A percentile compares a stretch with the other conserved stretches of the same genome.
These are phyloP conservation scores for Monosporascus sp. DNA, from an alignment of 2,329 filamentous ascomycete genomes.

Conservation along the genomic window DNA sequence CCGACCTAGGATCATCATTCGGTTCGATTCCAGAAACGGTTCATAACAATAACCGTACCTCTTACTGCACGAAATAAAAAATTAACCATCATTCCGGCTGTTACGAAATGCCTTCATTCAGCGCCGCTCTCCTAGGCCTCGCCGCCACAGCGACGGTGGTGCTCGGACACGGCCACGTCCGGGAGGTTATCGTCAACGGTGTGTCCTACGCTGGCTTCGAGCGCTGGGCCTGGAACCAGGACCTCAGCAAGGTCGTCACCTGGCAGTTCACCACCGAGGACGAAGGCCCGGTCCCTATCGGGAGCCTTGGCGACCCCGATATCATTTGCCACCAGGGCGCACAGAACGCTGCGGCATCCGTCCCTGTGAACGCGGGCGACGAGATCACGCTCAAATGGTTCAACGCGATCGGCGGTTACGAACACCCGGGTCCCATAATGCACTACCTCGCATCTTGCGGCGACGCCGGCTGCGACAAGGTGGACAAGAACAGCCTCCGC, in stretches of 20 bases:
- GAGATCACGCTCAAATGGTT: conserved; percentile 22
- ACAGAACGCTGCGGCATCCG: conserved; percentile 11
- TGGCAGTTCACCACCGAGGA: conserved; percentile 18
- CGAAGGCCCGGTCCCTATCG: conserved; percentile 13
- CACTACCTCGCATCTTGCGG: conserved; percentile 31
- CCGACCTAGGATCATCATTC: too few relatives aligned
- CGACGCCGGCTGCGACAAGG: conserved; percentile 23
- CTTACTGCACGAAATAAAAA: too few relatives aligned
- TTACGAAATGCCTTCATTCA: conserved; percentile 10
- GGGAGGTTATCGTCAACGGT: conserved; percentile 12
- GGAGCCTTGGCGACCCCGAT: conserved; percentile 7
- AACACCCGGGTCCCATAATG: conserved; percentile 24
- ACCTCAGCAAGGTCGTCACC: conserved; percentile 19
- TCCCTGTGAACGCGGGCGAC: conserved; percentile 18
- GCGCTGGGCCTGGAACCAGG: conserved; percentile 28
- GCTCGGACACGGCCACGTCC: conserved; percentile 16
- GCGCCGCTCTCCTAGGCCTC: conserved; percentile 5
- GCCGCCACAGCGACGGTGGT: conserved; percentile 4
- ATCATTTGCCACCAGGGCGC: conserved; percentile 15
- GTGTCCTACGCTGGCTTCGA: conserved; percentile 14
- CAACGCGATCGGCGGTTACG: conserved; percentile 13
- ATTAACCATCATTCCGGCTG: too few relatives aligned
- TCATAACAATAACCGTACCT: too few relatives aligned
- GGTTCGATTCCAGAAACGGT: too few relatives aligned
- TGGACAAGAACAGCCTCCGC: conserved; percentile 24